Percentiles rank a stretch among this genome's conserved stretches.
Evolutionary conservation across 306 rosid genomes (phyloP).

Genomic region (Vigna radiata): DNA sequence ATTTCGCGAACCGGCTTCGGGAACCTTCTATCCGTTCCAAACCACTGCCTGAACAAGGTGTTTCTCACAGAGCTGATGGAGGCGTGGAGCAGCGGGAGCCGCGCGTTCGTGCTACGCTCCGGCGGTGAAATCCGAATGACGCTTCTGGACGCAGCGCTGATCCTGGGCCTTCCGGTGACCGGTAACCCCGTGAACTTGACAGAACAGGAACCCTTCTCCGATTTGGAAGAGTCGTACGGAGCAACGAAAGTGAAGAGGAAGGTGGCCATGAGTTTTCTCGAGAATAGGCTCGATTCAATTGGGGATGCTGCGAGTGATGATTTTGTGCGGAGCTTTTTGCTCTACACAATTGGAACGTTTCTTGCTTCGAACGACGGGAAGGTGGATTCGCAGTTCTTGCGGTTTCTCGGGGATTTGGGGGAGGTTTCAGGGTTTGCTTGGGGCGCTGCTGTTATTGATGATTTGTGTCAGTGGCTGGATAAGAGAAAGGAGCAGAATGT

Average conservation of each 20-base stretch:
- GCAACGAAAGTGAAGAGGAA: slow-evolving; percentile 49
- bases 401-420: slow-evolving; percentile 44
- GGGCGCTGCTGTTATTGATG: slow-evolving; percentile 57
- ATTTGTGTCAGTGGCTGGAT: slow-evolving; percentile 54
- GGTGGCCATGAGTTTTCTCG: slow-evolving; percentile 46
- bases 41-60: slow-evolving; percentile 43
- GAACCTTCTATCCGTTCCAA: slow-evolving; percentile 47
- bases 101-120: slow-evolving; percentile 34
- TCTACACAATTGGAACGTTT: slow-evolving; percentile 51
- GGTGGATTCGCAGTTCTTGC: slow-evolving; percentile 55
- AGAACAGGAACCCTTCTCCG: slow-evolving; percentile 48
- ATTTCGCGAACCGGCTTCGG: slow-evolving; percentile 48
- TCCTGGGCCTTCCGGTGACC: slow-evolving; percentile 50
- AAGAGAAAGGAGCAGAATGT: slow-evolving; percentile 58
- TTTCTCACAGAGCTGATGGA: slow-evolving; percentile 53
- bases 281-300: slow-evolving; percentile 47
- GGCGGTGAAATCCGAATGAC: slow-evolving; percentile 45
- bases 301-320: slow-evolving; percentile 49
- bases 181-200: slow-evolving; percentile 46
- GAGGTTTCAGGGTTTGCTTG: slow-evolving; percentile 48
- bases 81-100: slow-evolving; percentile 47
- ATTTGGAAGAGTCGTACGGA: slow-evolving; percentile 49
- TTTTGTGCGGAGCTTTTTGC: slow-evolving; percentile 55
- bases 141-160: slow-evolving; percentile 50
- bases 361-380: slow-evolving; percentile 52